Base-by-base conservation (phyloP, 177 flowering plant genomes). In the Telopea speciosissima region DNA sequence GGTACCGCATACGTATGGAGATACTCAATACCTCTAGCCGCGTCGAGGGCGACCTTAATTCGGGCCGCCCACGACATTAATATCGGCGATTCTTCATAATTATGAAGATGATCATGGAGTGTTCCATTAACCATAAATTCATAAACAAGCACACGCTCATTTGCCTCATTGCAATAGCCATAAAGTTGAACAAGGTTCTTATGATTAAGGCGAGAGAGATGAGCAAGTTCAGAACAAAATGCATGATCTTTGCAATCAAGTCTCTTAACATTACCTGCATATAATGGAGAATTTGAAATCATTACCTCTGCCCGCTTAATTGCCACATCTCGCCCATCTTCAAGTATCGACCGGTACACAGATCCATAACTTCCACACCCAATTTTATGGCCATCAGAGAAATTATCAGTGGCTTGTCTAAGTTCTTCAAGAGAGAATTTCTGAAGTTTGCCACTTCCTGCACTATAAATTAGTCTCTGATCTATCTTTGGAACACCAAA, bases 11-110 rank as follows among this genome's bases (percentile, higher is more conserved):
- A 93, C 23, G 63, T 73, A 72, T 93, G 98, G 0, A 93, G 83
- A 82, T 93, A 93, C 79, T 91, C 86, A 3, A 93, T 74, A 60
- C 97, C 98, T 19, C 92, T 68, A 2, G 97, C 98, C 0, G 95
- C 95, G 45, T 91, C 89, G 0, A 89, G 76, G 0, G 92, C 93
- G 26, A 87, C 87, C 64, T 75, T 76, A 26, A 93, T 62, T 6
- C 98, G 75, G 0, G 72, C 62, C 0, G 79, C 24, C 98, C 98
- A 93, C 0, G 93, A 82, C 68, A 17, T 69, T 10, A n/a, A n/a
- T n/a, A 88, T 72, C 0, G 87, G 84, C 1, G 89, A 78, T 52
- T n/a, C 49, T 6, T 73, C 95, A 1, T 74, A 80, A 73, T 73
- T 78, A 83, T 93, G 98, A 24, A 91, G 86, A 70, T 91, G 98